Evolutionary conservation across 257 asterid species (phyloP), one percentile per base, ranked within the genome.

Genomic region (Gynochthodes officinalis): DNA sequence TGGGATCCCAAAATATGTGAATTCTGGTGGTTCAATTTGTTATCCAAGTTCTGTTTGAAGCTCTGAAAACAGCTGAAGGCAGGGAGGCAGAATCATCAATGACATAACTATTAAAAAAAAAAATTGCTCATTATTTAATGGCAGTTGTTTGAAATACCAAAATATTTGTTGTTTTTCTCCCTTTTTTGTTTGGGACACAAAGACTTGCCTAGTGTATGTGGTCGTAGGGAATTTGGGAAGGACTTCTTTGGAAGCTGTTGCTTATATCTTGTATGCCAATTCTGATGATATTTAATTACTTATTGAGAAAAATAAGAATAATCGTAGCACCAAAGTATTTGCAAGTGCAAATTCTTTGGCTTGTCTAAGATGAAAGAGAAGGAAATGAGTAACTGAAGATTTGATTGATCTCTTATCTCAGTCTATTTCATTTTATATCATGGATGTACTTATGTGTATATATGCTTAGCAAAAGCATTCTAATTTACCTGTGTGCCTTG

Each of bases 231-330:
- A 1, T 27, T 64, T 4, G 19, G 4, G 32, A 39, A 1, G 16
- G 42, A 64, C 16, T 73, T 50, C 64, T 63, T 30, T 63, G 69
- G 61, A 52, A 73, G 48, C 28, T 43, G 13, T 18, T 55, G 11
- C 21, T 46, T 64, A 46, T 50, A 35, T 21, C 28, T 48, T 57
- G 66, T 16, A n/a, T 65, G 6, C 61, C 44, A 37, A 32, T 66
- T 50, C 35, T 18, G 16, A 10, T 21, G 57, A 53, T 28, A 40
- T 40, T 6, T 19, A 42, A 28, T 32, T 28, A 21, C 50, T 69
- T 10, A 23, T 64, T 23, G 18, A 14, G 33, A 64, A 21, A 12
- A 5, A 13, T 30, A 46, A 53, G 19, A 63, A 39, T 28, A 27
- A 7, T 40, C 16, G 32, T 0, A 2, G 19, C 42, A 28, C 7